Evolutionary conservation across 2,329 filamentous ascomycete genomes (phyloP).

Genomic region (Basipetospora chlamydospora): DNA sequence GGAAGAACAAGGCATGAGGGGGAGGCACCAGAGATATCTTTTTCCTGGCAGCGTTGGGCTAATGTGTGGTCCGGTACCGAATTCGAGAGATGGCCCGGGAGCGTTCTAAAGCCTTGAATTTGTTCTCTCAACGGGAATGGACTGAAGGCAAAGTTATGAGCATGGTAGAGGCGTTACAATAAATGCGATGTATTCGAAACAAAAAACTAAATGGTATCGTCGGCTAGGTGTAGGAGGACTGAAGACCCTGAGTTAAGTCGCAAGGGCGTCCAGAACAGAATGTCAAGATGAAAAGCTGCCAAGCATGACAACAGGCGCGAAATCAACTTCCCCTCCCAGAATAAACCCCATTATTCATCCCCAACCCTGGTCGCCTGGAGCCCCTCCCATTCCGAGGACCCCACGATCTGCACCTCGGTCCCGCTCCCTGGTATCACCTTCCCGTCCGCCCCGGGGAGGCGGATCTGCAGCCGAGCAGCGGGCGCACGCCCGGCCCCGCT

Average conservation of each 20-base stretch:
- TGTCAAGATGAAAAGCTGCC: no score
- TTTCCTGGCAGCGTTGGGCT: neutral
- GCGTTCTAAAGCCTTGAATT: constrained; percentile 6
- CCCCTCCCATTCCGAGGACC: constrained; percentile 40
- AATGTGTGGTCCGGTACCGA: no score
- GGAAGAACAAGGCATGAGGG: constrained; percentile 26
- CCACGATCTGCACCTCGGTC: constrained; percentile 34
- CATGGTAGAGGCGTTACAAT: no score
- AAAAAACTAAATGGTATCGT: constrained; percentile 5
- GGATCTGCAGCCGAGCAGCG: constrained; percentile 35
- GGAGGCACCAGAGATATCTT: neutral
- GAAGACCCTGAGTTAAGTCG: no score
- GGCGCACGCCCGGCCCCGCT: constrained; percentile 15
- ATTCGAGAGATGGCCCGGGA: no score
- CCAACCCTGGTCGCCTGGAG: constrained; percentile 22
- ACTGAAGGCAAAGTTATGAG: no score
- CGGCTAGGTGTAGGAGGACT: no score
- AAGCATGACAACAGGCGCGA: no score
- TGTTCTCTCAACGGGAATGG: no score
- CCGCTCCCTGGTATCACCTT: constrained; percentile 25
- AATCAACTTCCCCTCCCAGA: no score
- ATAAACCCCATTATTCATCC: neutral
- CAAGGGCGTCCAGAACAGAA: no score
- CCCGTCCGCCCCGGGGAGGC: constrained; percentile 29
- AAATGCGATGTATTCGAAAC: no score